phyloP scores from a whole-genome alignment of 1,139 yeast species.

The Geotrichum citri-aurantii region DNA sequence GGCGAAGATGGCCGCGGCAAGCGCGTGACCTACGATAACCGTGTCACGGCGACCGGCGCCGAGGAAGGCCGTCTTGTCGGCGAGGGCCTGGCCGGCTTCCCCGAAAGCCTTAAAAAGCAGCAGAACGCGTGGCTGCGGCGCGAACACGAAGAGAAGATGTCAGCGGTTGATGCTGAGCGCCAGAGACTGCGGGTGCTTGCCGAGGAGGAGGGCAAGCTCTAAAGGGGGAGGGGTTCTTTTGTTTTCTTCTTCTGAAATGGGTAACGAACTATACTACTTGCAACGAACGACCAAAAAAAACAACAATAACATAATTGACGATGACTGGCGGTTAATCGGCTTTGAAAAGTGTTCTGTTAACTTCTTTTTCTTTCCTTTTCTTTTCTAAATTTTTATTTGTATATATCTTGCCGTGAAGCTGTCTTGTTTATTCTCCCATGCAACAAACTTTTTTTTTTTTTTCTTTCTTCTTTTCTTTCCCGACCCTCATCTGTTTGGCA shows the following conservation, averaged over 20 bases:
- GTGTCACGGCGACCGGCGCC: conserved; percentile 3
- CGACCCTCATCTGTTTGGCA: no score
- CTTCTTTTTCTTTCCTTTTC: neutral
- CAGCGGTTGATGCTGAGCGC: conserved; percentile 39
- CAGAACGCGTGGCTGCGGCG: conserved; percentile 11
- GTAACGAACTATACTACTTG: no score
- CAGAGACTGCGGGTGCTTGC: conserved; percentile 30
- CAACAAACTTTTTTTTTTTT: neutral
- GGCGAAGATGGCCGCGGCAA: conserved; percentile 19
- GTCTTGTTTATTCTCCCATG: neutral
- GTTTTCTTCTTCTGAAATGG: no score
- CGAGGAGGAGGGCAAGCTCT: conserved; percentile 26
- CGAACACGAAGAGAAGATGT: conserved; percentile 54
- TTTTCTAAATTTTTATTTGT: neutral
- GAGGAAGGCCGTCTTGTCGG: neutral
- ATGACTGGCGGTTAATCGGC: neutral
- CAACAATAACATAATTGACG: neutral
- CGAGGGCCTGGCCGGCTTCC: conserved; percentile 12
- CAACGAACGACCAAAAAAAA: no score
- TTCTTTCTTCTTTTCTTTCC: neutral
- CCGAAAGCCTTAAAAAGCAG: conserved; percentile 6
- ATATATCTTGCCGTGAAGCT: neutral
- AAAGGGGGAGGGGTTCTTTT: neutral
- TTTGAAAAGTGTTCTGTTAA: neutral
- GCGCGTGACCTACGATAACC: neutral